phyloP scores from a whole-genome alignment of 176 grass and related monocot genomes.

The Guadua angustifolia region DNA sequence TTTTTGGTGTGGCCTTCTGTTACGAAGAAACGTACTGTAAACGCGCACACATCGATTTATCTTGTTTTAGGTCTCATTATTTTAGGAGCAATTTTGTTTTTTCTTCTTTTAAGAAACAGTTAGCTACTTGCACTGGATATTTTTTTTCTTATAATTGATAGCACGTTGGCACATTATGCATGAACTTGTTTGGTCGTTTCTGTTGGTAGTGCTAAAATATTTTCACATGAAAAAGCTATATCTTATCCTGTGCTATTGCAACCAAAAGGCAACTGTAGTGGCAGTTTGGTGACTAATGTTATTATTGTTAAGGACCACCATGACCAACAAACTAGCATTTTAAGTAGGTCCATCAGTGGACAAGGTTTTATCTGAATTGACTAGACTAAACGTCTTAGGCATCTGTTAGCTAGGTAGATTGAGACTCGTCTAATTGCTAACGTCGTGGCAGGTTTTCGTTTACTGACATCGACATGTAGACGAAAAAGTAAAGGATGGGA shows the following conservation, averaged over 20 bases:
- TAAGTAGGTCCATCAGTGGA: slow-evolving; percentile 38
- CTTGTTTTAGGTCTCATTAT: neutral
- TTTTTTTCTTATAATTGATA: neutral
- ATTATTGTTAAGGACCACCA: slow-evolving; percentile 38
- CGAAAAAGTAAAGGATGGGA: neutral
- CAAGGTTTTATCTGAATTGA: slow-evolving; percentile 53
- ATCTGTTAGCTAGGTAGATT: slow-evolving; percentile 24
- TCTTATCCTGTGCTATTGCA: slow-evolving; percentile 27
- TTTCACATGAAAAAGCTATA: neutral
- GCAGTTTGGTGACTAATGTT: slow-evolving; percentile 30
- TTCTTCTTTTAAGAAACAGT: neutral
- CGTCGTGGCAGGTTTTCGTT: slow-evolving; percentile 1
- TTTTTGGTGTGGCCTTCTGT: neutral
- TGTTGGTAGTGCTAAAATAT: slow-evolving; percentile 15
- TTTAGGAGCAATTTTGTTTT: neutral
- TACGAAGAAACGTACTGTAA: neutral
- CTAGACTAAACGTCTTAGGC: slow-evolving; percentile 41
- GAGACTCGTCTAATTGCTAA: slow-evolving; percentile 27
- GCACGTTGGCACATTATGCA: slow-evolving; percentile 4
- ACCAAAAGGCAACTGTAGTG: slow-evolving; percentile 29
- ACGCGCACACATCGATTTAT: too few species aligned
- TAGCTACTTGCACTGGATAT: neutral
- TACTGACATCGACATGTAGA: slow-evolving; percentile 26
- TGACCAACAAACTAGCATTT: slow-evolving; percentile 40
- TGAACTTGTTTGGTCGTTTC: neutral